Evolutionary conservation across 129 eudicot species (phyloP).

Genomic region (Chrysanthemum seticuspe): DNA sequence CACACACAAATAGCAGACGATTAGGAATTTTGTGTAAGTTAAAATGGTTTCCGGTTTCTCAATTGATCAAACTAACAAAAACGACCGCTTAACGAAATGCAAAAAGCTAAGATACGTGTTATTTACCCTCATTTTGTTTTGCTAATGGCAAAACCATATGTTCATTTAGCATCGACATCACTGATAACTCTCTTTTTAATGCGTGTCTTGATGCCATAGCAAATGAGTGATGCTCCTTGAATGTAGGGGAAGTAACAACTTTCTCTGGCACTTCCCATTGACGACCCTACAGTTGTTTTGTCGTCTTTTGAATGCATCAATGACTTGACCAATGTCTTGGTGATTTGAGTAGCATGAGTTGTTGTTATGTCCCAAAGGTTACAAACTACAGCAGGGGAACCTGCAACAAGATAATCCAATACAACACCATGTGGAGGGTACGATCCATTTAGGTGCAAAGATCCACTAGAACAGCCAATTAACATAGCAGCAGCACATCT

Average conservation of each 20-base stretch:
- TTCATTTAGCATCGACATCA: too few species aligned
- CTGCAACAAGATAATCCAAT: constrained; percentile 51
- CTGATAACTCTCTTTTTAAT: neutral
- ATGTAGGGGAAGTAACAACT: neutral
- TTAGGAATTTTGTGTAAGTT: too few species aligned
- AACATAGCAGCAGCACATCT: constrained; percentile 58
- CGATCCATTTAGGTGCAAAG: constrained; percentile 43
- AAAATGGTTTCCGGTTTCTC: too few species aligned
- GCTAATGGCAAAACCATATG: too few species aligned
- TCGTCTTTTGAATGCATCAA: neutral
- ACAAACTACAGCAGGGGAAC: constrained; percentile 66
- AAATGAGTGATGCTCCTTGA: neutral
- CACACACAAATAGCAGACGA: too few species aligned
- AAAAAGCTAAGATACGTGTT: too few species aligned
- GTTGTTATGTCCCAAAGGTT: constrained; percentile 28
- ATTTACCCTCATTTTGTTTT: too few species aligned
- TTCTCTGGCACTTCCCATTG: neutral
- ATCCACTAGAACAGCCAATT: constrained; percentile 83
- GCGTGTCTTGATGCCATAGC: neutral
- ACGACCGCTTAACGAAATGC: too few species aligned
- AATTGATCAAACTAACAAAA: too few species aligned
- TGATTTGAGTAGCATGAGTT: neutral
- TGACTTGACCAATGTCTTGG: neutral
- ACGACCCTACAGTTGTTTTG: neutral
- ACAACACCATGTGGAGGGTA: constrained; percentile 64